Base-by-base conservation (phyloP, 441 rosid species). In the Gossypium trilobum region DNA sequence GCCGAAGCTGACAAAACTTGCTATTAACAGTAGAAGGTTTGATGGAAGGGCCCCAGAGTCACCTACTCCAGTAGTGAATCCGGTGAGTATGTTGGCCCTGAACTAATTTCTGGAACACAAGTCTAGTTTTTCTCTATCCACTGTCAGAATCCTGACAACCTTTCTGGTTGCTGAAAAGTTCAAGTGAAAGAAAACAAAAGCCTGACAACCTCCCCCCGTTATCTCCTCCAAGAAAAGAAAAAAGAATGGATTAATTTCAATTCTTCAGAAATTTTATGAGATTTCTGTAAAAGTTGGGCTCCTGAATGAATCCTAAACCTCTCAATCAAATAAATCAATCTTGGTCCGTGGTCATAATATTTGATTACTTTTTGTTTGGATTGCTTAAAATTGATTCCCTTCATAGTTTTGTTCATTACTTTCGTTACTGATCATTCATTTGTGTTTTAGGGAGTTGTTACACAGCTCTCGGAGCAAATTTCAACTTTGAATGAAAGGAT, bases 391-490 rank as follows among this genome's bases (percentile, higher is more conserved):
- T 2, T 8, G 27, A 8, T 33, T 17, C 64, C 33, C 64, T 20
- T 27, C 61, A 6, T 55, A 4, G 5, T 54, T 6, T 73, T 68
- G 17, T 20, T 25, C 61, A 44, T 62, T 69, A 61, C 60, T 9
- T 27, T 20, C 50, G 13, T 58, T 57, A 58, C 73, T 22, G n/a
- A 10, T 14, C 19, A n/a, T 73, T 19, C 67, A 58, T 71, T 33
- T 73, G 64, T 63, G 11, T 72, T 77, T 48, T 79, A 95, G 97
- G 99, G 97, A 56, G 86, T 83, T 16, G 71, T 89, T 61, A 87
- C 91, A 77, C 97, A 91, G 79, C 97, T 92, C 36, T 91, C 97
- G 5, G 99, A 95, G 64, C 97, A 92, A 83, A 92, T 95, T 60
- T 91, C 96, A 29, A 91, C 97, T 39, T 79, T 92, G 84, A 95